Percentiles rank a stretch among this genome's conserved stretches.
phyloP scores from a whole-genome alignment of 1,284 basidiomycete genomes.

The Tilletia setariae region DNA sequence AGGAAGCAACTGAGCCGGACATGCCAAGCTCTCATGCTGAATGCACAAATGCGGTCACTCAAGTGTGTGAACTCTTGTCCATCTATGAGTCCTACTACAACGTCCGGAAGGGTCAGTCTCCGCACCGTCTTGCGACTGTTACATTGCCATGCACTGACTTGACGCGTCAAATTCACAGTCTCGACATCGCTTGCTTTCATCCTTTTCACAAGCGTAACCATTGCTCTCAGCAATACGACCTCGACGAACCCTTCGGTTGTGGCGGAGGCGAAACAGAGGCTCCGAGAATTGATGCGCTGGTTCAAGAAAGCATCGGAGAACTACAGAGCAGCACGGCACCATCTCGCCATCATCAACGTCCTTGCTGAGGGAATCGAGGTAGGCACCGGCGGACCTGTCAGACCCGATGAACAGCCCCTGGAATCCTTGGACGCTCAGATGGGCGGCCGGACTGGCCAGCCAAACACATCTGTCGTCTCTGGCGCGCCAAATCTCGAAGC shows the following conservation, averaged over 20 bases:
- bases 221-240: constrained; percentile 43
- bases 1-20: constrained; percentile 27
- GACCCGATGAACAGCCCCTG: neutral
- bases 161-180: constrained; percentile 29
- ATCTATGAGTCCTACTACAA: constrained; percentile 8
- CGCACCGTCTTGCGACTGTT: neutral
- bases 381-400: constrained; percentile 7
- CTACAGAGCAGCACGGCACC: constrained; percentile 31
- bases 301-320: constrained; percentile 31
- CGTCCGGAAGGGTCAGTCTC: neutral
- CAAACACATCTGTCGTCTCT: too few relatives aligned
- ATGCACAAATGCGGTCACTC: constrained; percentile 35
- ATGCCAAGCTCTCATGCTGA: constrained; percentile 35
- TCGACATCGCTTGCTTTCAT: constrained; percentile 37
- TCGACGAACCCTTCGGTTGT: constrained; percentile 28
- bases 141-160: constrained; percentile 11
- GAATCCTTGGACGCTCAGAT: neutral
- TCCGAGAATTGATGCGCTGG: constrained; percentile 35
- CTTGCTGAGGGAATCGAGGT: constrained; percentile 31
- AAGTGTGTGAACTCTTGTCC: constrained; percentile 19
- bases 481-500: neutral
- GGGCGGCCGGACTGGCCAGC: too few relatives aligned
- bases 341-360: constrained; percentile 35
- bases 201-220: constrained; percentile 41
- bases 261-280: constrained; percentile 32